Evolutionary conservation across 306 rosid species (phyloP), one percentile per base, ranked within the genome.

Genomic region (Acacia confusa): DNA sequence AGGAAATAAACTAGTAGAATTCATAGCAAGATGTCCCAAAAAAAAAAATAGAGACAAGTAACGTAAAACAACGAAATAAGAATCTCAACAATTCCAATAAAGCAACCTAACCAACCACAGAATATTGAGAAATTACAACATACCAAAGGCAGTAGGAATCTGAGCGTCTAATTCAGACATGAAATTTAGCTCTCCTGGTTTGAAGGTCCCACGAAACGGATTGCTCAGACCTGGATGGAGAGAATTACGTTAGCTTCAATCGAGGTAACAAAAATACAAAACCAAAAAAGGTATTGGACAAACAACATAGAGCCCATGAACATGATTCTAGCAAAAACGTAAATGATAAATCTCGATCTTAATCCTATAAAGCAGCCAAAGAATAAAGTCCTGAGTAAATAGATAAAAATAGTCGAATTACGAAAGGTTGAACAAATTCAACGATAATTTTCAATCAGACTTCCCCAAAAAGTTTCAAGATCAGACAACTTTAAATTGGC

Each of bases 111-210:
- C 28, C 7, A 55, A 72, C 60, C 1, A 27, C 53, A 43, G 6
- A 67, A 9, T 22, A 10, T 6, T 25, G 50, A 15, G 12, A 55
- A 22, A 25, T 47, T 19, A n/a, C 40, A 64, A 77, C 89, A 76
- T 79, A 89, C 92, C 92, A 72, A 87, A 89, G 89, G 90, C 64
- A 64, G 91, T 68, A 34, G 92, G 92, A 83, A 83, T 82, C 87
- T 89, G 92, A 72, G 12, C 70, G 81, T 89, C 92, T 78, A 82
- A 76, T 67, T 89, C 92, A 89, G 92, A 89, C 92, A 89, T 89
- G 92, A 89, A 89, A 75, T 72, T 89, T 82, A 58, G 85, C 80
- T 84, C 77, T 82, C 78, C 76, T 30, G 43, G 40, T 50, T 74
- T 30, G 78, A 77, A 74, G 69, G 66, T 14, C 77, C 82, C 67